Conservation (phyloP, 176 grass and related monocot genomes). For the Triticum aestivum region DNA sequence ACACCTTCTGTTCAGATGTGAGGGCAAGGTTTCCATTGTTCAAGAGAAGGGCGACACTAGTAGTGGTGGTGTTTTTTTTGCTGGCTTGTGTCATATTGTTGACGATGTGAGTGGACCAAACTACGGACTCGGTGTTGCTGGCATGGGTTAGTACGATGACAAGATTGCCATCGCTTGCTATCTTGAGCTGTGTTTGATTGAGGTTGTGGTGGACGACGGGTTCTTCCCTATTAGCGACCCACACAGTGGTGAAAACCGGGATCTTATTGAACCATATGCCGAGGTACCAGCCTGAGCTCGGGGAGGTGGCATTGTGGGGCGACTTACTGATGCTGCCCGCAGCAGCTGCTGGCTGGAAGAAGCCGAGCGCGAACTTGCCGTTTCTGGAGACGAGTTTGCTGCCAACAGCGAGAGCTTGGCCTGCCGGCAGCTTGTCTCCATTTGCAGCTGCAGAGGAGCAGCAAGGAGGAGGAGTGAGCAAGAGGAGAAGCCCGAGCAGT, state of each 20-base stretch:
- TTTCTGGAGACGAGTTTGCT: constrained; percentile 10
- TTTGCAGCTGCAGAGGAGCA: neutral
- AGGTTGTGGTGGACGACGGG: neutral
- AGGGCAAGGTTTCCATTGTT: neutral
- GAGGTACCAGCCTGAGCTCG: neutral
- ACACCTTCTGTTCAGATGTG: neutral
- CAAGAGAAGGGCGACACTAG: neutral
- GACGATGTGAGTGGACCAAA: neutral
- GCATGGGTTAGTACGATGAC: neutral
- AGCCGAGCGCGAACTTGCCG: constrained; percentile 4
- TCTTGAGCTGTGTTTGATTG: neutral
- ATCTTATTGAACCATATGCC: neutral
- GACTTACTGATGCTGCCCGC: neutral
- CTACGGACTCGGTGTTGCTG: neutral
- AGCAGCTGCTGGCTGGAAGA: constrained; percentile 18
- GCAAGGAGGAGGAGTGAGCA: neutral
- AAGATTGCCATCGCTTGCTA: neutral
- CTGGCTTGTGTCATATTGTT: neutral
- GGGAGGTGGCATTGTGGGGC: neutral
- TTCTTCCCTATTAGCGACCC: neutral
- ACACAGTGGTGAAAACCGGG: neutral
- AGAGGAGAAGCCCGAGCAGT: neutral
- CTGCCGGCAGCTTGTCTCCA: neutral
- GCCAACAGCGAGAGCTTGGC: neutral
- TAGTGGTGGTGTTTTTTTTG: neutral